Base-by-base conservation (phyloP, 345 rosid species). In the Noccaea caerulescens region DNA sequence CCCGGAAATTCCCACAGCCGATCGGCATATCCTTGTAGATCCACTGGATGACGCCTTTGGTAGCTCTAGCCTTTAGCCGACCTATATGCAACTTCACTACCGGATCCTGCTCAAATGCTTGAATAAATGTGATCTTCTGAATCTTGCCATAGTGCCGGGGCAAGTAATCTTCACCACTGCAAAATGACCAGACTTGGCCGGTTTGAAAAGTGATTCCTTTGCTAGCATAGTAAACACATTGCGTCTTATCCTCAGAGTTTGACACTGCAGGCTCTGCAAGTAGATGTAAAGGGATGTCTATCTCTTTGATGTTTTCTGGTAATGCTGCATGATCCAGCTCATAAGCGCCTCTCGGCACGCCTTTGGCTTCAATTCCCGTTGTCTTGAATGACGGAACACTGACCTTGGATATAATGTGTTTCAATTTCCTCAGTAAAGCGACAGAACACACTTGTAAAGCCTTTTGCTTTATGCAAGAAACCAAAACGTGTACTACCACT, bases 121-220 rank as follows among this genome's bases (percentile, higher is more conserved):
- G 67, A 32, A 62, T 1, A 33, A 62, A 52, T 63, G 60, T 45
- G 33, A 84, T 81, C 53, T 80, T 86, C 69, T 63, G 84, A 73
- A 91, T 84, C 55, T 58, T 85, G 72, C 86, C 97, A 72, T 91
- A 87, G 77, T 77, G 83, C 72, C 93, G 80, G 68, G 97, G 97
- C 88, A 87, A 84, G 38, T 77, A 81, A 76, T 83, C 91, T 33
- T 69, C 10, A 18, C 72, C 55, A 69, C 88, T 89, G 72, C 85
- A 84, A 59, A 62, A 34, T 58, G 96, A 86, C 97, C 93, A 89
- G 39, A 77, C 75, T 79, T 86, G 90, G 53, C 90, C 91, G 16
- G n/a, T 79, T 23, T 76, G 38, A 64, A 86, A 89, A 16, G 68
- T 46, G 54, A 79, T 70, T 38, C 52, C 80, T 42, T 71, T 81